These are phyloP conservation scores for Phlyctochytrium arcticum DNA, from an alignment of 192 early-diverging fungal species.

Conservation along the genomic window DNA sequence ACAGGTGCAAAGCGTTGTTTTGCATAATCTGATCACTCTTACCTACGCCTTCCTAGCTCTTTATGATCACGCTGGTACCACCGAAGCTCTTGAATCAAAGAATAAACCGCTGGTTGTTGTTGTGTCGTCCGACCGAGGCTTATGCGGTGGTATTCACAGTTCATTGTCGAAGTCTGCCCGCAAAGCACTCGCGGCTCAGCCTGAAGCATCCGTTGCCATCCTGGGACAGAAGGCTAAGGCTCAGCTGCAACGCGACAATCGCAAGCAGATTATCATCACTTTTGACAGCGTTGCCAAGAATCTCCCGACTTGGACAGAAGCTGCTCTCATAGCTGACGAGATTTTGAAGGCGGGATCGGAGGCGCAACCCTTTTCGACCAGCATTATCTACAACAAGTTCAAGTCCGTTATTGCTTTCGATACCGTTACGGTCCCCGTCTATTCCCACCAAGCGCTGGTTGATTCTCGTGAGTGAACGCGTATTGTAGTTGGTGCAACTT, in stretches of 20 bases:
- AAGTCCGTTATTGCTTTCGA: conserved; percentile 93
- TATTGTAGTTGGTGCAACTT: neutral
- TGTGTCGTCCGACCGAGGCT: conserved; percentile 93
- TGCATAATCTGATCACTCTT: neutral
- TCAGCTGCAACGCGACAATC: conserved; percentile 77
- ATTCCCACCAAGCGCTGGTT: conserved; percentile 64
- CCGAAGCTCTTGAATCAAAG: conserved; percentile 58
- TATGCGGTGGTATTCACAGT: conserved; percentile 98
- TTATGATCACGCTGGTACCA: conserved; percentile 67
- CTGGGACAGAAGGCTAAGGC: conserved; percentile 87
- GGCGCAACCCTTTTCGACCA: conserved; percentile 68
- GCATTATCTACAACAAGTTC: conserved; percentile 93
- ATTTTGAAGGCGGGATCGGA: conserved; percentile 52
- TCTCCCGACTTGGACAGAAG: conserved; percentile 84
- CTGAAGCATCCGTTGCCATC: conserved; percentile 59
- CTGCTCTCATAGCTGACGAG: conserved; percentile 73
- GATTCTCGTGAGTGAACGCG: conserved; percentile 54
- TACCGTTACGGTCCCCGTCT: conserved; percentile 61
- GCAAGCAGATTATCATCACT: conserved; percentile 72
- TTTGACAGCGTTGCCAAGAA: conserved; percentile 93
- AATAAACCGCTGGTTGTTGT: conserved; percentile 72
- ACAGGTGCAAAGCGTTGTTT: conserved; percentile 44
- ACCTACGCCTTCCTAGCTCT: conserved; percentile 45
- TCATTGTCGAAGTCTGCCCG: conserved; percentile 83
- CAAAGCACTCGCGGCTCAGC: conserved; percentile 52